Conservation (phyloP, 768 basidiomycete genomes). For the Porphyrellus cyaneotinctus region DNA sequence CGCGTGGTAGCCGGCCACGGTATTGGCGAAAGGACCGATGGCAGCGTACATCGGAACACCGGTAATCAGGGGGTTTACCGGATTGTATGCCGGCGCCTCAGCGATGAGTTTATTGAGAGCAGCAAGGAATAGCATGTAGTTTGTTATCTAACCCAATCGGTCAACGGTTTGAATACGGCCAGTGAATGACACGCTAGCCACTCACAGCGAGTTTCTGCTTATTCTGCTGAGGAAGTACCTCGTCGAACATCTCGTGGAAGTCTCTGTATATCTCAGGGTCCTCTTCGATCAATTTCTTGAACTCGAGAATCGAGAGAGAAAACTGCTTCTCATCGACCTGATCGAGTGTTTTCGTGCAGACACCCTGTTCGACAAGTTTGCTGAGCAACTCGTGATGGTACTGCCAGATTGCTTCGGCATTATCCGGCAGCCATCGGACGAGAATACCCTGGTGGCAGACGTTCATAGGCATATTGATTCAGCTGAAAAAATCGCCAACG, state of each 20-base stretch:
- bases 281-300: conserved; percentile 24
- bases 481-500: background rate
- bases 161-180: no score
- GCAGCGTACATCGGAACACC: conserved; percentile 18
- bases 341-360: conserved; percentile 4
- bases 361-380: conserved; percentile 16
- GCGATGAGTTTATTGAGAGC: conserved; percentile 10
- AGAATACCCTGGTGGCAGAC: conserved; percentile 20
- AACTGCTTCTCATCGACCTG: conserved; percentile 7
- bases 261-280: conserved; percentile 18
- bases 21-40: conserved; percentile 19
- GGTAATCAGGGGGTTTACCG: conserved; percentile 15
- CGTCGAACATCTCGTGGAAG: conserved; percentile 25
- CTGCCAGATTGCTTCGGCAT: conserved; percentile 3
- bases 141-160: background rate
- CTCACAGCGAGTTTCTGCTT: conserved; percentile 12
- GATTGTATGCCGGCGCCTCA: conserved; percentile 8
- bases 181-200: background rate
- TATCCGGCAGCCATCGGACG: conserved; percentile 17
- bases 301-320: conserved; percentile 15
- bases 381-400: conserved; percentile 23
- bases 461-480: conserved; percentile 12
- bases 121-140: conserved; percentile 3
- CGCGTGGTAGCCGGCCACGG: conserved; percentile 16
- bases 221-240: conserved; percentile 1